These are phyloP conservation scores for Buxus sempervirens DNA, from an alignment of 164 flowering plant genomes.

Conservation along the genomic window DNA sequence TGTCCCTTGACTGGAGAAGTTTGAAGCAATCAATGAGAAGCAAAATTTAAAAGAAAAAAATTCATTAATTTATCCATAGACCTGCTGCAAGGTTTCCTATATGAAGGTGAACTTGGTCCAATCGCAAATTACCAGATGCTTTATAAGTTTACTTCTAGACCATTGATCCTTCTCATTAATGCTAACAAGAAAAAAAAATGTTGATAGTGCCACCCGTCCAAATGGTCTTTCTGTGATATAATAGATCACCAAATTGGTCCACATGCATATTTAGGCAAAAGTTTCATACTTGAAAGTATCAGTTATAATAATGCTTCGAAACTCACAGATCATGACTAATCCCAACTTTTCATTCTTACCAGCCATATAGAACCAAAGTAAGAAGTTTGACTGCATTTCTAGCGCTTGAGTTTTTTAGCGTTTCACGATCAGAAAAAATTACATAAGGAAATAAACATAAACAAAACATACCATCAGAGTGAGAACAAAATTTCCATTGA, in stretches of 20 bases:
- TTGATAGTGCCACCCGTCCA: not conserved
- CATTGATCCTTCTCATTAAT: not conserved
- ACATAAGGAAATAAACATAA: no score
- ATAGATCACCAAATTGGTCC: not conserved
- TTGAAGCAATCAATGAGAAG: not conserved
- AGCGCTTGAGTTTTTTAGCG: not conserved
- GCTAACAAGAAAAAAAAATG: not conserved
- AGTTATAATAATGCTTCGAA: not conserved
- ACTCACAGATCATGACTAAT: not conserved
- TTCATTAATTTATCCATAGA: not conserved
- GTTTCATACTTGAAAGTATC: not conserved
- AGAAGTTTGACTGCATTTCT: not conserved
- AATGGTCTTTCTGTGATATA: not conserved
- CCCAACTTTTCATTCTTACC: not conserved
- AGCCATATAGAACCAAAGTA: no score
- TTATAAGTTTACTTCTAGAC: not conserved
- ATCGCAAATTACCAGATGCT: not conserved
- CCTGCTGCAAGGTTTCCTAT: not conserved
- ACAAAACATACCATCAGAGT: no score
- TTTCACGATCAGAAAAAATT: not conserved
- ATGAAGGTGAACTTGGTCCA: not conserved
- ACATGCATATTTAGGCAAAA: not conserved
- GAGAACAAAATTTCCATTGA: no score
- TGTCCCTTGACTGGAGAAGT: slow-evolving; percentile 57
- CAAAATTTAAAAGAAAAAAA: not conserved